phyloP scores from a whole-genome alignment of 371 early-diverging fungal genomes.

The Smittium culicis region DNA sequence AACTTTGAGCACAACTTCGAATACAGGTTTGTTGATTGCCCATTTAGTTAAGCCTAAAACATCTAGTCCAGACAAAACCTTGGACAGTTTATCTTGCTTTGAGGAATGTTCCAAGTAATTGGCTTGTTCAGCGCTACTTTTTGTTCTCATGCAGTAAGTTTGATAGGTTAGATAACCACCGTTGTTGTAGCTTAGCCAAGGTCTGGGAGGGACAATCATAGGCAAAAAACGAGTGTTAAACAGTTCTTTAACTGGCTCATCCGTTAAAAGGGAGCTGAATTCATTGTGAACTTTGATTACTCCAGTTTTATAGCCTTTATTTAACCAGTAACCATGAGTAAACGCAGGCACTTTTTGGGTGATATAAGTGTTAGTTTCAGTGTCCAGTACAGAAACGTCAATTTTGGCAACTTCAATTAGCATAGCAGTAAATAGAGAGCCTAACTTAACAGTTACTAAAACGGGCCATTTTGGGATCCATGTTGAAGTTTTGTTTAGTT shows the following conservation, averaged over 20 bases:
- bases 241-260: conserved; percentile 44
- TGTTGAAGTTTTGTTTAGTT: conserved; percentile 23
- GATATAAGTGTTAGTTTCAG: conserved; percentile 39
- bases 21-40: conserved; percentile 72
- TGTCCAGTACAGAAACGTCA: conserved; percentile 41
- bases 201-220: conserved; percentile 87
- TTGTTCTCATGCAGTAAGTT: conserved; percentile 61
- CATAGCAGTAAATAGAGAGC: conserved; percentile 36
- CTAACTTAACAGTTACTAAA: conserved; percentile 26
- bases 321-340: conserved; percentile 50
- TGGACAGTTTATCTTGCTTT: conserved; percentile 48
- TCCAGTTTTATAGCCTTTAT: conserved; percentile 53
- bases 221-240: conserved; percentile 72
- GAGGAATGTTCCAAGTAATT: conserved; percentile 70
- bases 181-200: conserved; percentile 77
- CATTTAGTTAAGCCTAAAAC: conserved; percentile 81
- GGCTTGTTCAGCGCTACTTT: conserved; percentile 55
- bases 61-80: conserved; percentile 67
- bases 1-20: conserved; percentile 57
- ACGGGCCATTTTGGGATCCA: conserved; percentile 42
- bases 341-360: conserved; percentile 59
- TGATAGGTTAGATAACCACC: conserved; percentile 82
- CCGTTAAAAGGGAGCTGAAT: conserved; percentile 52
- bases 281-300: conserved; percentile 54
- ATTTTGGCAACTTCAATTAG: conserved; percentile 61